A percentile compares a stretch with the other conserved stretches of the same genome.
These are phyloP conservation scores for Withania somnifera DNA, from an alignment of 305 asterid genomes.

Conservation along the genomic window DNA sequence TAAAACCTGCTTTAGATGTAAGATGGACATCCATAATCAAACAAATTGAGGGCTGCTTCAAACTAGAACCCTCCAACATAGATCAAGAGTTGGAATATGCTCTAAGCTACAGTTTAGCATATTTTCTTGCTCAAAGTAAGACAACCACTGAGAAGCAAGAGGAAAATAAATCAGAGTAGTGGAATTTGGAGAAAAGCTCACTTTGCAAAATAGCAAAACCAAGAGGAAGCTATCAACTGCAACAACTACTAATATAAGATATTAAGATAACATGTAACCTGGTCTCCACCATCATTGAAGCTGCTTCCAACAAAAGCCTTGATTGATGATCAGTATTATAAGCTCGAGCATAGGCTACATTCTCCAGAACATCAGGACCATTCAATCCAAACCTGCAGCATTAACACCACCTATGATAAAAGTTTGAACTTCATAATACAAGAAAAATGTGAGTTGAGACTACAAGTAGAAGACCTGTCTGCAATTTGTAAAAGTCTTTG, in stretches of 20 bases:
- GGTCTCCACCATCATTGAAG: slow-evolving; percentile 97
- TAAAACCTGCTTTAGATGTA: too few relatives aligned
- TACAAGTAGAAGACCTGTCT: slow-evolving; percentile 42
- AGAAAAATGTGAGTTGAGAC: background rate
- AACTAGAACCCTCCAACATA: background rate
- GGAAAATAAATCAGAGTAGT: background rate
- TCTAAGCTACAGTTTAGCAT: background rate
- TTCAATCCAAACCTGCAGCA: slow-evolving; percentile 71
- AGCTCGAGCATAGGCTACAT: slow-evolving; percentile 97
- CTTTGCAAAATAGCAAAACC: background rate
- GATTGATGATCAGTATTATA: slow-evolving; percentile 98
- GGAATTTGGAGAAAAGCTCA: background rate
- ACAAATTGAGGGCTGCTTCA: background rate
- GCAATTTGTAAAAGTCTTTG: slow-evolving; percentile 95
- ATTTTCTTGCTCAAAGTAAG: background rate
- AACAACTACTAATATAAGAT: background rate
- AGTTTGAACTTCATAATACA: background rate
- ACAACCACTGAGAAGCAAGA: background rate
- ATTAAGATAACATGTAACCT: slow-evolving; percentile 26
- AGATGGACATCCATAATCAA: background rate
- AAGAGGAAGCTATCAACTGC: background rate
- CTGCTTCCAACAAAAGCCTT: slow-evolving; percentile 93
- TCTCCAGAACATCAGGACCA: slow-evolving; percentile 94
- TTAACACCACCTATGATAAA: background rate
- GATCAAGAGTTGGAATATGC: background rate